A percentile compares a stretch with the other conserved stretches of the same genome.
Conservation (phyloP, 306 rosid genomes). For the Vicia faba region DNA sequence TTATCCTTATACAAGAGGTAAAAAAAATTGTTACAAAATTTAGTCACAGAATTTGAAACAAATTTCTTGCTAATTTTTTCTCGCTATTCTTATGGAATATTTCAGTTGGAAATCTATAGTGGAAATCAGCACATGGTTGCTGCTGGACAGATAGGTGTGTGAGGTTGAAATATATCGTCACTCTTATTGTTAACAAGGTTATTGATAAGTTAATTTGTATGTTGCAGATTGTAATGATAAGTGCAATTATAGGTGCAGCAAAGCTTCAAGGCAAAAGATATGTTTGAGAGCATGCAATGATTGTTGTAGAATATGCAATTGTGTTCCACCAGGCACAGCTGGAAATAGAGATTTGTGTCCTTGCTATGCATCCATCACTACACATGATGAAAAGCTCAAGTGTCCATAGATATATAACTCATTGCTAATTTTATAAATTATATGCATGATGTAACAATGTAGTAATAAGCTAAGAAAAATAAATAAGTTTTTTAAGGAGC, state of each 20-base stretch:
- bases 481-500: not conserved
- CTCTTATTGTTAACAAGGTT: too few species aligned
- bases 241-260: conserved; percentile 46
- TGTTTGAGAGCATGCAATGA: conserved; percentile 45
- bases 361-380: conserved; percentile 45
- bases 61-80: not conserved
- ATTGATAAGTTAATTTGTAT: not conserved
- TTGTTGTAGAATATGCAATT: conserved; percentile 47
- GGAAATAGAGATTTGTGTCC: conserved; percentile 40
- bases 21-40: too few species aligned
- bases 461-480: not conserved
- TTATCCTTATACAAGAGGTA: conserved; percentile 43
- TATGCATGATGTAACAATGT: not conserved
- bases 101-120: conserved; percentile 39
- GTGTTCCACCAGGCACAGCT: conserved; percentile 50
- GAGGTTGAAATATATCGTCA: not conserved
- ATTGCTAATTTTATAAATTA: not conserved
- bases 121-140: conserved; percentile 36
- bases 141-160: conserved; percentile 40
- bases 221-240: conserved; percentile 40
- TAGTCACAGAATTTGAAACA: not conserved
- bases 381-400: conserved; percentile 45
- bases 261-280: conserved; percentile 31
- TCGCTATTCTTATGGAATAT: not conserved
- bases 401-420: conserved; percentile 37